These are phyloP conservation scores for Colletotrichum noveboracense DNA, from an alignment of 2,329 filamentous ascomycete genomes.

Conservation along the genomic window DNA sequence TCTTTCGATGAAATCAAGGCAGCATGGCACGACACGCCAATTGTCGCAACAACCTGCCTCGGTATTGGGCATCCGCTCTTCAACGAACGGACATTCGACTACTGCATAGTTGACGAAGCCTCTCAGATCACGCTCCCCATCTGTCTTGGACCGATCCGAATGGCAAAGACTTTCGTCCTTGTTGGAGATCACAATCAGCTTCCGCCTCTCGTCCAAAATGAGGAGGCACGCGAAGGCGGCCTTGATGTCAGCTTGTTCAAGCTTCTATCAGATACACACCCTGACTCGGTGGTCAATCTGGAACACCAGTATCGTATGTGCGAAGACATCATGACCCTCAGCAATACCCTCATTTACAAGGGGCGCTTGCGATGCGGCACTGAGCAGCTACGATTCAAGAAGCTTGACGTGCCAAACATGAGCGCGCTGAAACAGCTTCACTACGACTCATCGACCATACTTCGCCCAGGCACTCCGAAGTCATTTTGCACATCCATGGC, in stretches of 20 bases:
- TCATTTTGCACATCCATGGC: slow-evolving; percentile 61
- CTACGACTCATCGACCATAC: slow-evolving; percentile 54
- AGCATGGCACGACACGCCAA: slow-evolving; percentile 83
- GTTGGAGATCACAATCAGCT: slow-evolving; percentile 97
- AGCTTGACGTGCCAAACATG: slow-evolving; percentile 72
- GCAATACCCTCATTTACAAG: slow-evolving; percentile 92
- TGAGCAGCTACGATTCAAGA: slow-evolving; percentile 71
- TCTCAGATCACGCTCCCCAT: slow-evolving; percentile 97
- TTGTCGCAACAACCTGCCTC: slow-evolving; percentile 94
- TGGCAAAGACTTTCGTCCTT: slow-evolving; percentile 91
- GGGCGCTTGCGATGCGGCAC: slow-evolving; percentile 90
- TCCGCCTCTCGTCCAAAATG: slow-evolving; percentile 92
- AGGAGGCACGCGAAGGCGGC: slow-evolving; percentile 82
- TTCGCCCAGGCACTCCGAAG: slow-evolving; percentile 43
- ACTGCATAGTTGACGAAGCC: slow-evolving; percentile 97
- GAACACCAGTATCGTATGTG: slow-evolving; percentile 99
- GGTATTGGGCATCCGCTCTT: slow-evolving; percentile 91
- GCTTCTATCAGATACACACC: slow-evolving; percentile 86
- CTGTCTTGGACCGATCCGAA: slow-evolving; percentile 90
- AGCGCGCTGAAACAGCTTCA: slow-evolving; percentile 65
- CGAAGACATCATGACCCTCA: slow-evolving; percentile 93
- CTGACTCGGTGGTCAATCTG: slow-evolving; percentile 85
- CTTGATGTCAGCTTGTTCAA: slow-evolving; percentile 95
- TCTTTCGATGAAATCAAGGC: slow-evolving; percentile 84
- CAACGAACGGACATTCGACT: slow-evolving; percentile 88